These are phyloP conservation scores for Sphagnum contortum DNA, from an alignment of 225 moss, liverwort and hornwort genomes.

Conservation along the genomic window DNA sequence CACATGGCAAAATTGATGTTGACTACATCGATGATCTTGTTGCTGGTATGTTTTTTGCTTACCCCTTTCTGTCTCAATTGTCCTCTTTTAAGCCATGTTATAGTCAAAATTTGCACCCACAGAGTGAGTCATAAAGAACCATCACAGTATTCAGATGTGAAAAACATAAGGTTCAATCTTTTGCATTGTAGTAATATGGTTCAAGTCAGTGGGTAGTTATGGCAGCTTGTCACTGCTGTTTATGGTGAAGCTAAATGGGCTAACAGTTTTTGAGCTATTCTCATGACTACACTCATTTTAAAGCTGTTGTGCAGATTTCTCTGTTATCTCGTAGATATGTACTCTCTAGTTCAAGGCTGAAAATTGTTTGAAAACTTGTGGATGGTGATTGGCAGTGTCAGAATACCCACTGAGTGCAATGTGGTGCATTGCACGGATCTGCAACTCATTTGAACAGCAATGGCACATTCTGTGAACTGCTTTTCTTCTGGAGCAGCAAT, in stretches of 20 bases:
- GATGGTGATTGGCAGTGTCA: slow-evolving; percentile 42
- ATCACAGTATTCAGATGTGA: too few relatives aligned
- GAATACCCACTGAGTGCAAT: slow-evolving; percentile 91
- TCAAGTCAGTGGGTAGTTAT: neutral
- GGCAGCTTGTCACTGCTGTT: neutral
- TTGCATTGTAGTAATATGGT: neutral
- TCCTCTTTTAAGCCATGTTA: neutral
- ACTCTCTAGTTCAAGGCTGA: too few relatives aligned
- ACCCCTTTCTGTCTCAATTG: neutral
- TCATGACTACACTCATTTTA: too few relatives aligned
- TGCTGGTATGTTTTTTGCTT: slow-evolving; percentile 23
- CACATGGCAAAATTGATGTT: slow-evolving; percentile 90
- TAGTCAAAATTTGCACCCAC: neutral
- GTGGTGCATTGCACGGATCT: slow-evolving; percentile 91
- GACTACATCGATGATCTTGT: slow-evolving; percentile 97
- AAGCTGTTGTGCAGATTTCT: too few relatives aligned
- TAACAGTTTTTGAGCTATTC: too few relatives aligned
- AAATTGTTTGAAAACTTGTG: neutral
- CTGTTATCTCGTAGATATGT: too few relatives aligned
- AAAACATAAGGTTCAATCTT: neutral
- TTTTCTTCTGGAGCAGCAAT: too few relatives aligned
- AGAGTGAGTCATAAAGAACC: neutral
- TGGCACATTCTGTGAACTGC: slow-evolving; percentile 57
- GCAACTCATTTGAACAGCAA: slow-evolving; percentile 68
- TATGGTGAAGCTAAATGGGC: neutral